A percentile compares a stretch with the other conserved stretches of the same genome.
These are phyloP conservation scores for Melocanna baccifera DNA, from an alignment of 176 grass and related monocot species.

Conservation along the genomic window DNA sequence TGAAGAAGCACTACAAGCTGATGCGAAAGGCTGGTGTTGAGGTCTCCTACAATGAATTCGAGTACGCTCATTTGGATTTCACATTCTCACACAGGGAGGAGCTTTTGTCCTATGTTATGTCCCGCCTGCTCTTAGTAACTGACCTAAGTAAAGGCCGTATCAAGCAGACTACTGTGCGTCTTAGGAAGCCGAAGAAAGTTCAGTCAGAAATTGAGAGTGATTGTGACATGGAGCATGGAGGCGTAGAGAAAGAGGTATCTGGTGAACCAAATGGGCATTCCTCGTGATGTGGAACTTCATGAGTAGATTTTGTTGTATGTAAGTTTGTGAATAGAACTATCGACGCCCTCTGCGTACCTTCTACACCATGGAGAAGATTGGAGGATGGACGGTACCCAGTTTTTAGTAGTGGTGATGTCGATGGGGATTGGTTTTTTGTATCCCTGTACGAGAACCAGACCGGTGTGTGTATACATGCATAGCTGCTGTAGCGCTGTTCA, in stretches of 20 bases:
- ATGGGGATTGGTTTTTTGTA: constrained; percentile 34
- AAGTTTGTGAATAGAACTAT: constrained; percentile 35
- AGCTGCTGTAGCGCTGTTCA: background rate
- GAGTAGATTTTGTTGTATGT: constrained; percentile 2
- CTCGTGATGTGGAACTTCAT: background rate
- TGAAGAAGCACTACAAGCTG: constrained; percentile 82
- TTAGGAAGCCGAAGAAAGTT: constrained; percentile 50
- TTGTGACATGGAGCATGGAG: background rate
- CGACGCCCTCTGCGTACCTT: background rate
- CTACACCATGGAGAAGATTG: constrained; percentile 23
- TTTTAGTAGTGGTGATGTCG: background rate
- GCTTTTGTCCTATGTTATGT: constrained; percentile 91
- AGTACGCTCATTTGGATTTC: constrained; percentile 97
- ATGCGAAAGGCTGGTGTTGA: constrained; percentile 66
- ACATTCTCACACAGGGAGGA: constrained; percentile 93
- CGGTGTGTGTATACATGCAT: constrained; percentile 6
- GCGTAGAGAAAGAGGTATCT: background rate
- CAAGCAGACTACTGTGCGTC: constrained; percentile 40
- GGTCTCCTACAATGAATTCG: constrained; percentile 95
- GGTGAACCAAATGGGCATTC: background rate
- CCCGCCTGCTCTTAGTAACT: constrained; percentile 45
- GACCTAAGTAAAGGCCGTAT: constrained; percentile 36
- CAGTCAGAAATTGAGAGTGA: constrained; percentile 20
- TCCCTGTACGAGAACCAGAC: constrained; percentile 25
- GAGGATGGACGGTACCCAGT: background rate